Conservation (phyloP, 352 stramenopile species). For the Blastocystis sp. region DNA sequence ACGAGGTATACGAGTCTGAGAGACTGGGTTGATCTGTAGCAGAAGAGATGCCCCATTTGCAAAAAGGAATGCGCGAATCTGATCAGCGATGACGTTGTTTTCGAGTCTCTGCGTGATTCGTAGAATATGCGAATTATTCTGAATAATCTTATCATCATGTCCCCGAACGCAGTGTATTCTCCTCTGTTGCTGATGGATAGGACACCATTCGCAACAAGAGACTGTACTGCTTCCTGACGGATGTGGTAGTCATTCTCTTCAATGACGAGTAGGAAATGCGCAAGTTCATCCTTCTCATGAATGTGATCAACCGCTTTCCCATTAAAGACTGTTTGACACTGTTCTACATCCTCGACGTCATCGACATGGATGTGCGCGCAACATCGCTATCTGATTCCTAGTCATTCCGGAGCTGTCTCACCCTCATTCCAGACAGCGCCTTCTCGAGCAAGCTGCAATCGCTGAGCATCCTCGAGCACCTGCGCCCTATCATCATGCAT, state of each 20-base stretch:
- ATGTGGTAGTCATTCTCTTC: not conserved
- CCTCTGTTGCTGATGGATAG: not conserved
- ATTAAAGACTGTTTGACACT: constrained; percentile 43
- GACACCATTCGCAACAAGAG: constrained; percentile 34
- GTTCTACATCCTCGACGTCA: constrained; percentile 46
- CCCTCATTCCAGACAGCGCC: not conserved
- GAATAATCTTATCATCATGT: constrained; percentile 39
- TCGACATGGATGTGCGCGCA: not conserved
- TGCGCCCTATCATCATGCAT: constrained; percentile 1
- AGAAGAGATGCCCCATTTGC: constrained; percentile 15
- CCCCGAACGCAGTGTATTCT: not conserved
- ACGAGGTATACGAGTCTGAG: not conserved
- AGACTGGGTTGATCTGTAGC: not conserved
- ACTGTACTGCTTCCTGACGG: constrained; percentile 36
- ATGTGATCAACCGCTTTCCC: constrained; percentile 28
- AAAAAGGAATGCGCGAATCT: constrained; percentile 19
- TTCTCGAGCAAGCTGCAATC: not conserved
- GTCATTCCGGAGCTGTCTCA: not conserved
- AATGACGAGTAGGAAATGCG: constrained; percentile 11
- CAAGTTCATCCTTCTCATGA: constrained; percentile 51
- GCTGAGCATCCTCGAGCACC: not conserved
- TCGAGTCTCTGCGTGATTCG: no score
- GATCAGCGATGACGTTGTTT: constrained; percentile 39
- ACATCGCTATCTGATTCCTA: not conserved
- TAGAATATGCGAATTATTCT: constrained; percentile 61